Conservation (phyloP, 78 protist genomes). For the Speleostelium caveatum region DNA sequence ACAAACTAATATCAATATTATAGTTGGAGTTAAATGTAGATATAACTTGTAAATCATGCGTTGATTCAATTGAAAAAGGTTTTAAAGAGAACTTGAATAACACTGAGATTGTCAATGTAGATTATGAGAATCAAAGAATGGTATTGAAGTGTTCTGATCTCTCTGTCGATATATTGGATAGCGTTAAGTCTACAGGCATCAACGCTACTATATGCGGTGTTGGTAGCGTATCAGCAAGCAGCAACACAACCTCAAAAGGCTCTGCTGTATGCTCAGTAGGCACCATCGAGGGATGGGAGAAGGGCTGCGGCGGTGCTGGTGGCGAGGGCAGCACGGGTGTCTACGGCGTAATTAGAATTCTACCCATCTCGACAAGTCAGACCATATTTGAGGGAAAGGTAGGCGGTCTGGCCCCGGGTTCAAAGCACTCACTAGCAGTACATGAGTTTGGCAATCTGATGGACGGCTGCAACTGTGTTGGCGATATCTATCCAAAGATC, state of each 20-base stretch:
- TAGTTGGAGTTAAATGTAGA: slow-evolving; percentile 65
- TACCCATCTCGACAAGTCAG: background rate
- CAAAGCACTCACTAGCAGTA: slow-evolving; percentile 36
- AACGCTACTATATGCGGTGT: slow-evolving; percentile 36
- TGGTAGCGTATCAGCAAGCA: background rate
- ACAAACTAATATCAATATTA: background rate
- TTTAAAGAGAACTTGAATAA: background rate
- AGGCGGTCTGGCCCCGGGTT: slow-evolving; percentile 1
- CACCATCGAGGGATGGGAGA: slow-evolving; percentile 42
- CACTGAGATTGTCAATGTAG: background rate
- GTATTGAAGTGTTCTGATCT: slow-evolving; percentile 26
- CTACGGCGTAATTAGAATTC: slow-evolving; percentile 28
- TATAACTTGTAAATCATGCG: slow-evolving; percentile 49
- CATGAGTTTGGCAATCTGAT: slow-evolving; percentile 52
- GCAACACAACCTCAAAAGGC: background rate
- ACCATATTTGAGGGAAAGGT: slow-evolving; percentile 53
- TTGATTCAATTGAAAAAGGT: slow-evolving; percentile 16
- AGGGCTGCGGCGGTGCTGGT: slow-evolving; percentile 77
- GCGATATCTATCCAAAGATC: slow-evolving; percentile 12
- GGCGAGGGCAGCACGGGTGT: slow-evolving; percentile 63
- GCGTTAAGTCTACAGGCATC: slow-evolving; percentile 25
- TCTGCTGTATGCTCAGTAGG: slow-evolving; percentile 65
- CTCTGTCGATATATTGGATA: slow-evolving; percentile 33
- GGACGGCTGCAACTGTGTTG: slow-evolving; percentile 50
- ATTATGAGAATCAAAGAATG: slow-evolving; percentile 14